A percentile compares a stretch with the other conserved stretches of the same genome.
These are phyloP conservation scores for Apiospora phragmitis DNA, from an alignment of 2,329 filamentous ascomycete genomes.

Conservation along the genomic window DNA sequence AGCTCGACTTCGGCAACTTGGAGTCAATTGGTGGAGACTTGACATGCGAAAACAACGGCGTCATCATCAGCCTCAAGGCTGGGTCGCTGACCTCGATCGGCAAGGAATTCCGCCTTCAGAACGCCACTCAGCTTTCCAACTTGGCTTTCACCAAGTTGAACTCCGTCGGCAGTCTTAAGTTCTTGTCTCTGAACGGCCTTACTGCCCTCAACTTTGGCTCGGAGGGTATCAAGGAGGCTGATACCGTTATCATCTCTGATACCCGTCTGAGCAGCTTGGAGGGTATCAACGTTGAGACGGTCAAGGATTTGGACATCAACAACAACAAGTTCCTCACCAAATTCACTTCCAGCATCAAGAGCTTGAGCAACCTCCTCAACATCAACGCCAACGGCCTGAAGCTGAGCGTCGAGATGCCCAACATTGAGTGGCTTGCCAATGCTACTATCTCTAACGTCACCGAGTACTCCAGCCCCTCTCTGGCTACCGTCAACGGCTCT, in stretches of 20 bases:
- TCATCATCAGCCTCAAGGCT: constrained; percentile 63
- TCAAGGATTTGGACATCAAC: constrained; percentile 72
- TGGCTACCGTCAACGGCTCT: constrained; percentile 73
- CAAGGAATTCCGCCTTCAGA: constrained; percentile 68
- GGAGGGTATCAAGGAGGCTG: constrained; percentile 64
- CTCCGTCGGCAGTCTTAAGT: constrained; percentile 44
- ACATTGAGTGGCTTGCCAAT: constrained; percentile 77
- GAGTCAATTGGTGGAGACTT: constrained; percentile 56
- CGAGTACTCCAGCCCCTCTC: constrained; percentile 69
- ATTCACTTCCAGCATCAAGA: constrained; percentile 76
- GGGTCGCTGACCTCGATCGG: constrained; percentile 64
- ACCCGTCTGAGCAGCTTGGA: constrained; percentile 77
- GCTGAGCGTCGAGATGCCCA: constrained; percentile 72
- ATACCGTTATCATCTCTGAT: constrained; percentile 75
- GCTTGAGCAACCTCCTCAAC: constrained; percentile 68
- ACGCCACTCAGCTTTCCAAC: constrained; percentile 67
- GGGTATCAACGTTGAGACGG: constrained; percentile 77
- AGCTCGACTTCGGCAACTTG: constrained; percentile 61
- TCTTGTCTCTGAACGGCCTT: constrained; percentile 55
- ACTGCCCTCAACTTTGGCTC: constrained; percentile 50
- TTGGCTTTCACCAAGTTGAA: constrained; percentile 68
- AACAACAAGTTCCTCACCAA: constrained; percentile 82
- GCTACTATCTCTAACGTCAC: constrained; percentile 82
- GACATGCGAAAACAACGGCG: constrained; percentile 59
- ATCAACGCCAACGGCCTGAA: constrained; percentile 79